These are phyloP conservation scores for Sordariomycetes sp. DNA, from an alignment of 2,329 filamentous ascomycete species.

Conservation along the genomic window DNA sequence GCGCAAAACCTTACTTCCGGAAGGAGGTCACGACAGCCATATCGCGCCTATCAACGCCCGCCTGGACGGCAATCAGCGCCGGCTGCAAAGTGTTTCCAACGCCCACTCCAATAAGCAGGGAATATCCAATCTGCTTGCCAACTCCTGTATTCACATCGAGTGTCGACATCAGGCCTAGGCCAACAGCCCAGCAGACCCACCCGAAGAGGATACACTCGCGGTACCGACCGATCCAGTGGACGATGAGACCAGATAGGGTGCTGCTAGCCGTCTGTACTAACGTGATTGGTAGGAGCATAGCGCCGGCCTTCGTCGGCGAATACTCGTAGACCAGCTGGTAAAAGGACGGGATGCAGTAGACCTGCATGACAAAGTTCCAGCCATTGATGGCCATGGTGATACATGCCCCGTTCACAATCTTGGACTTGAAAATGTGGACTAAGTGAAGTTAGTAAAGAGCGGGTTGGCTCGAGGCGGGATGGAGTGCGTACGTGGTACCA, in stretches of 20 bases:
- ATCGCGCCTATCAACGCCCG: conserved; percentile 34
- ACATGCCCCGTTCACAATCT: conserved; percentile 39
- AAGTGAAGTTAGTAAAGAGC: conserved; percentile 11
- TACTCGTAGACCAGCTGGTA: conserved; percentile 31
- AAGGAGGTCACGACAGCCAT: conserved; percentile 31
- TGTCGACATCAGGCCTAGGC: conserved; percentile 37
- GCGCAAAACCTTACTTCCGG: conserved; percentile 20
- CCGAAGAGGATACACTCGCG: conserved; percentile 39
- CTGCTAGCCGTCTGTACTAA: conserved; percentile 31
- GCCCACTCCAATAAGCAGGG: conserved; percentile 34
- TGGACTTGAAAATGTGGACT: conserved; percentile 38
- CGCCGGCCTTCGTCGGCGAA: conserved; percentile 24
- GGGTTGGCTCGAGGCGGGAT: background rate
- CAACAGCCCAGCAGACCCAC: conserved; percentile 36
- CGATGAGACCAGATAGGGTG: conserved; percentile 35
- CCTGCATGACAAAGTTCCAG: conserved; percentile 45
- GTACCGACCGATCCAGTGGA: conserved; percentile 37
- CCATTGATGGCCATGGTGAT: conserved; percentile 44
- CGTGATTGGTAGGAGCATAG: conserved; percentile 26
- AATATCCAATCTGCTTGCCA: conserved; percentile 40
- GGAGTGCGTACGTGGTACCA: conserved; percentile 25
- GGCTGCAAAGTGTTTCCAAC: conserved; percentile 39
- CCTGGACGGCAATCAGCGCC: conserved; percentile 39
- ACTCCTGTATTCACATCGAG: conserved; percentile 30
- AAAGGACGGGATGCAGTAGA: conserved; percentile 32